Conservation (phyloP, 192 early-diverging fungal genomes). For the Chytriomyces confervae region DNA sequence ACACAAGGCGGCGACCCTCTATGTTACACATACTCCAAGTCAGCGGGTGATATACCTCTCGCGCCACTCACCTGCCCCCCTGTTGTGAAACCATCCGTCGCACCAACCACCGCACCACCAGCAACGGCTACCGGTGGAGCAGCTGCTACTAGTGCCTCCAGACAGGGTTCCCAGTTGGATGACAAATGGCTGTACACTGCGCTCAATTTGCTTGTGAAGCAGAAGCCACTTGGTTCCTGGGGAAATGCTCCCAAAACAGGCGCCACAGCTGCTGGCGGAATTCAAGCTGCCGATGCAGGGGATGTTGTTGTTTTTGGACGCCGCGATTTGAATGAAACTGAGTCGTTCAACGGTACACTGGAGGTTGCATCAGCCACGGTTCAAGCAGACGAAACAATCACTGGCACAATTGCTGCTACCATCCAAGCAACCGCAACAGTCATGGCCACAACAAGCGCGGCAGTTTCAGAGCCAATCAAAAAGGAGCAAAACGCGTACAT, state of each 20-base stretch:
- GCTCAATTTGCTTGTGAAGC: not conserved
- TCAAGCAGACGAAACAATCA: not conserved
- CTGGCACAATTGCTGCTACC: not conserved
- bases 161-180: not conserved
- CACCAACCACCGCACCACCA: slow-evolving; percentile 6
- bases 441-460: not conserved
- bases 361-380: not conserved
- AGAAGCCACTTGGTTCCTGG: not conserved
- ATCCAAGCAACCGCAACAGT: not conserved
- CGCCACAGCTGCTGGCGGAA: not conserved
- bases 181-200: not conserved
- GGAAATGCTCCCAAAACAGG: not conserved
- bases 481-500: not conserved
- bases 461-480: not conserved
- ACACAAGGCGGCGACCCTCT: slow-evolving; percentile 3
- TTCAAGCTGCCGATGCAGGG: not conserved
- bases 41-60: slow-evolving; percentile 14
- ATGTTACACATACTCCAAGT: slow-evolving; percentile 27
- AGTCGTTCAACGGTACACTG: not conserved
- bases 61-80: slow-evolving; percentile 9
- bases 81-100: not conserved
- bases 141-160: not conserved
- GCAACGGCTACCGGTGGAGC: not conserved
- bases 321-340: not conserved
- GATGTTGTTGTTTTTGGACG: not conserved